Percentiles rank a stretch among this genome's conserved stretches.
Evolutionary conservation across 805 yeast species (phyloP).

Genomic region (Myxozyma kluyveri): DNA sequence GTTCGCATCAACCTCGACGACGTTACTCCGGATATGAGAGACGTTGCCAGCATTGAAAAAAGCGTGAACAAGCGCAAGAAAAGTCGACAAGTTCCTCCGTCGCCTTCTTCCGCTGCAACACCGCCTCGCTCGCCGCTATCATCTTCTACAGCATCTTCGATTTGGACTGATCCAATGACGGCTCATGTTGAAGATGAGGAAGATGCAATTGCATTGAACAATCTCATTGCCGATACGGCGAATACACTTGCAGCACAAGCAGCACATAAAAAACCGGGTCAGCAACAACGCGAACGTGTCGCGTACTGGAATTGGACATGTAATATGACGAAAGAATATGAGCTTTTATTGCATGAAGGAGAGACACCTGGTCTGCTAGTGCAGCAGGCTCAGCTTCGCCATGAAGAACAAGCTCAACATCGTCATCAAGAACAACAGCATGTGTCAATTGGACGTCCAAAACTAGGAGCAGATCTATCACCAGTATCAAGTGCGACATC

Average conservation of each 20-base stretch:
- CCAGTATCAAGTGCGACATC: neutral
- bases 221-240: neutral
- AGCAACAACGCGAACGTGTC: neutral
- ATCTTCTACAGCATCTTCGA: neutral
- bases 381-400: no score
- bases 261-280: neutral
- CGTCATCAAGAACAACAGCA: no score
- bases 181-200: neutral
- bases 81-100: neutral
- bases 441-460: no score
- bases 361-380: neutral
- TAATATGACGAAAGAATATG: conserved; percentile 13
- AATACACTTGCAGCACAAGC: neutral
- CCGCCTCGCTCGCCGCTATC: neutral
- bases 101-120: neutral
- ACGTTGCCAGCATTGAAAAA: conserved; percentile 1
- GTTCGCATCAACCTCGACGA: conserved; percentile 3
- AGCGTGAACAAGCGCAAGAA: neutral
- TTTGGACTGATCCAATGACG: neutral
- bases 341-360: neutral
- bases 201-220: neutral
- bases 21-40: conserved; percentile 8
- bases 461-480: no score
- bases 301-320: conserved; percentile 29
- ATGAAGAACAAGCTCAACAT: no score